phyloP scores from a whole-genome alignment of 495 filamentous ascomycete genomes.

The Aspergillus taichungensis region DNA sequence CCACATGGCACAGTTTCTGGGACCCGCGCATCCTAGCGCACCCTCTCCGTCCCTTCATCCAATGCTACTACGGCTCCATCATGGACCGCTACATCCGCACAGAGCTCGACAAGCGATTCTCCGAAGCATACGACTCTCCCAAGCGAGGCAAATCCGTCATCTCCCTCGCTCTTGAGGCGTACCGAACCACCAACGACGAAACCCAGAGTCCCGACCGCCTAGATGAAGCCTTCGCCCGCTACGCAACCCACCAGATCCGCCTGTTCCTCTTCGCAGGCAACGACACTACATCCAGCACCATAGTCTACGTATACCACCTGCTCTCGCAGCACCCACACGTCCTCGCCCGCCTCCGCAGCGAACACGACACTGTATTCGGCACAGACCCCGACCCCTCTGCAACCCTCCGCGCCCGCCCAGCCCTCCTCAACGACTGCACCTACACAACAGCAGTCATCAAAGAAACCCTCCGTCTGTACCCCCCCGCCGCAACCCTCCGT shows the following conservation, averaged over 20 bases:
- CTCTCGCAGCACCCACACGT: slow-evolving; percentile 35
- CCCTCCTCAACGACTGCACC: slow-evolving; percentile 30
- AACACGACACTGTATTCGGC: slow-evolving; percentile 36
- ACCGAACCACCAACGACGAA: not conserved
- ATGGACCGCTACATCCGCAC: slow-evolving; percentile 1
- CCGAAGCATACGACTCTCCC: not conserved
- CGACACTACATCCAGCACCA: slow-evolving; percentile 25
- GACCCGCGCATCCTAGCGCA: not conserved
- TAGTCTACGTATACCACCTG: slow-evolving; percentile 32
- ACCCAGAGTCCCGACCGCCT: not conserved
- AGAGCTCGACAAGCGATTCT: not conserved
- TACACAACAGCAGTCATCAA: slow-evolving; percentile 42
- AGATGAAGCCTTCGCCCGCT: slow-evolving; percentile 19
- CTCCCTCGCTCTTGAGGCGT: not conserved
- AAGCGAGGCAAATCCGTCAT: slow-evolving; percentile 1
- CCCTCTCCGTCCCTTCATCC: not conserved
- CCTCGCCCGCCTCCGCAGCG: slow-evolving; percentile 27
- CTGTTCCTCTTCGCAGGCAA: slow-evolving; percentile 24
- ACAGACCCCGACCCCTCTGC: slow-evolving; percentile 13
- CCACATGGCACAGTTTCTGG: slow-evolving; percentile 4
- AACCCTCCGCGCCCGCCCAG: slow-evolving; percentile 21
- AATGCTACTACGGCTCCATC: slow-evolving; percentile 1
- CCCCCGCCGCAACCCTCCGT: slow-evolving; percentile 31
- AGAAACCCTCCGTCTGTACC: slow-evolving; percentile 38
- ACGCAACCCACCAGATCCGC: slow-evolving; percentile 8